phyloP scores from a whole-genome alignment of 257 asterid genomes.

The Marsdenia floribunda region DNA sequence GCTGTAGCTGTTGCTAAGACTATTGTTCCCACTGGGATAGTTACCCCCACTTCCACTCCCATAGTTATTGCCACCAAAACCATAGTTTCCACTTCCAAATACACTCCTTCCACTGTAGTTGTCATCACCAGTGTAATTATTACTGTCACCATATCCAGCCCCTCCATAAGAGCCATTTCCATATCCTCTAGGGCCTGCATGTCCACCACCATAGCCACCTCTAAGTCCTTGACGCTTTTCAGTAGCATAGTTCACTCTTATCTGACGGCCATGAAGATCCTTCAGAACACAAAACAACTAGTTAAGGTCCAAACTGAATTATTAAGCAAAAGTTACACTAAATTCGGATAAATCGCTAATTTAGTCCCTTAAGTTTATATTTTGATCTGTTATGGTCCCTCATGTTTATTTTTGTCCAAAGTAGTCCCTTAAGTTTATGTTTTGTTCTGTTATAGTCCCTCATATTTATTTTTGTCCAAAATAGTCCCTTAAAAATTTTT shows the following conservation, averaged over 20 bases:
- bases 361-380: no score
- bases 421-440: no score
- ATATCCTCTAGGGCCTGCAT: conserved; percentile 18
- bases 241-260: conserved; percentile 37
- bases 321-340: not conserved
- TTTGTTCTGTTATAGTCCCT: no score
- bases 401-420: no score
- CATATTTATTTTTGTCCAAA: no score
- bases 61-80: not conserved
- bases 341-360: no score
- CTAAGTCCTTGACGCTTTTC: conserved; percentile 33
- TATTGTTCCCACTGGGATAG: conserved; percentile 7
- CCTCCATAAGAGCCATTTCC: conserved; percentile 28
- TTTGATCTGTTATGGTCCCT: no score
- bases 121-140: conserved; percentile 3
- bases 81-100: conserved; percentile 5
- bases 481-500: no score
- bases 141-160: conserved; percentile 3
- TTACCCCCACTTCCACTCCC: conserved; percentile 8
- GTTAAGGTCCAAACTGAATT: not conserved
- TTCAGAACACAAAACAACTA: not conserved
- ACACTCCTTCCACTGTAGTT: conserved; percentile 12
- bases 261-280: conserved; percentile 41
- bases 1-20: not conserved
- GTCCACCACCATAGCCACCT: conserved; percentile 19